A percentile compares a stretch with the other conserved stretches of the same genome.
Conservation (phyloP, 306 rosid species). For the Vigna unguiculata region DNA sequence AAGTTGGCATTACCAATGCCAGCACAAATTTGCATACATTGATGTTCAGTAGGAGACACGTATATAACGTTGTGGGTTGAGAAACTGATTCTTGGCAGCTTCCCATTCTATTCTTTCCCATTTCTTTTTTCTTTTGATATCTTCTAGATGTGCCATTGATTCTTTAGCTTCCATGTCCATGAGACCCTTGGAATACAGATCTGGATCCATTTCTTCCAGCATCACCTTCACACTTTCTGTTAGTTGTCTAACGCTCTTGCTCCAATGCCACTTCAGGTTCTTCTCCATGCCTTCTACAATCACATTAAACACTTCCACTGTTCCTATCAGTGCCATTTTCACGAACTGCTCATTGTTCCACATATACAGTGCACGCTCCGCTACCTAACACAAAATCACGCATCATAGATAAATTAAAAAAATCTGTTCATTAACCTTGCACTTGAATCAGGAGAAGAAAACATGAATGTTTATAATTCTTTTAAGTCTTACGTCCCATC, state of each 20-base stretch:
- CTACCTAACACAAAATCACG: slow-evolving; percentile 59
- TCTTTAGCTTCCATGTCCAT: slow-evolving; percentile 57
- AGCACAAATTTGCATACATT: slow-evolving; percentile 36
- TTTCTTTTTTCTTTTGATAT: slow-evolving; percentile 58
- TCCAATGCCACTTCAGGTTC: slow-evolving; percentile 82
- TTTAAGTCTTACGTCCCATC: too few relatives aligned
- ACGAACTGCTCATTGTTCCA: slow-evolving; percentile 94
- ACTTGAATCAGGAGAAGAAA: too few relatives aligned
- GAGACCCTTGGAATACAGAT: slow-evolving; percentile 61
- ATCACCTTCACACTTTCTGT: slow-evolving; percentile 72
- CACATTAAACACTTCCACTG: slow-evolving; percentile 72
- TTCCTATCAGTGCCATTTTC: slow-evolving; percentile 67
- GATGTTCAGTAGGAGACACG: slow-evolving; percentile 56
- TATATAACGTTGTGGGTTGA: slow-evolving; percentile 50
- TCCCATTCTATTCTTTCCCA: slow-evolving; percentile 71
- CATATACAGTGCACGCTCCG: slow-evolving; percentile 80
- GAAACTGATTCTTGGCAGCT: slow-evolving; percentile 56
- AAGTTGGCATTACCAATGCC: slow-evolving; percentile 31
- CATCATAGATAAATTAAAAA: neutral
- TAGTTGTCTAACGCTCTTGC: slow-evolving; percentile 66
- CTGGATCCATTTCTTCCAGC: slow-evolving; percentile 80
- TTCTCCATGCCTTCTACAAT: slow-evolving; percentile 77
- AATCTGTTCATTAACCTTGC: neutral
- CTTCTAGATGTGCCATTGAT: slow-evolving; percentile 52
- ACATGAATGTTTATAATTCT: too few relatives aligned